Conservation (phyloP, 805 yeast species). For the Myxozyma udenii region DNA sequence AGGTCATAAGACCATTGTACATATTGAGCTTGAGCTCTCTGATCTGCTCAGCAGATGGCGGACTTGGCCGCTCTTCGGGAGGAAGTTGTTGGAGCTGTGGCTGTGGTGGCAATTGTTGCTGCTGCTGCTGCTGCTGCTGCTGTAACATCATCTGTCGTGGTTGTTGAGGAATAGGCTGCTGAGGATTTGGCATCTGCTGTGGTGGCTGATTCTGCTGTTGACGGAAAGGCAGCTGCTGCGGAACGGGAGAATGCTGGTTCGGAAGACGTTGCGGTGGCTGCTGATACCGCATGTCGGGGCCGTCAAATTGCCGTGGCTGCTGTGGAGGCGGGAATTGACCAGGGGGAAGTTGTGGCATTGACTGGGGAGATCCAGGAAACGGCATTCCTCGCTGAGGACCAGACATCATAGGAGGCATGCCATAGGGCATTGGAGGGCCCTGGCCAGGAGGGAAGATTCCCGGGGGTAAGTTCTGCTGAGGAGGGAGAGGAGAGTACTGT, state of each 20-base stretch:
- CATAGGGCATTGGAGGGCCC: slow-evolving; percentile 1
- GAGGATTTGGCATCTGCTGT: slow-evolving; percentile 30
- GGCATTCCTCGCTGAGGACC: not conserved
- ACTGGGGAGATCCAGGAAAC: not conserved
- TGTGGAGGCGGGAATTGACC: not conserved
- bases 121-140: slow-evolving; percentile 10
- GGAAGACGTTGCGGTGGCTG: not conserved
- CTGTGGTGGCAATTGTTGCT: not conserved
- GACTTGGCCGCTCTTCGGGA: slow-evolving; percentile 21
- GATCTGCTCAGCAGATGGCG: slow-evolving; percentile 50
- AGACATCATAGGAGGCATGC: not conserved
- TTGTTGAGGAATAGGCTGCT: slow-evolving; percentile 33
- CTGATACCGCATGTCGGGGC: not conserved
- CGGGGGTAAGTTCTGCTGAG: not conserved
- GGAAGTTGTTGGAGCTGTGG: slow-evolving; percentile 9
- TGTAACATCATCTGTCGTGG: slow-evolving; percentile 23
- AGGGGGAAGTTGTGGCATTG: slow-evolving; percentile 1
- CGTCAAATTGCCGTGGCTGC: not conserved
- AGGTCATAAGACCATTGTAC: slow-evolving; percentile 93
- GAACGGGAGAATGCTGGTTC: no score
- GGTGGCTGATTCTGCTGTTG: slow-evolving; percentile 5
- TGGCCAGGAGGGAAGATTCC: not conserved
- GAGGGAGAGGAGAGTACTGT: slow-evolving; percentile 24
- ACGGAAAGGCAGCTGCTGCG: slow-evolving; percentile 26
- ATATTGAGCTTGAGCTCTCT: slow-evolving; percentile 53